Evolutionary conservation across 495 filamentous ascomycete genomes (phyloP), one percentile per base, ranked within the genome.

Genomic region (Penicillium flavigenum): DNA sequence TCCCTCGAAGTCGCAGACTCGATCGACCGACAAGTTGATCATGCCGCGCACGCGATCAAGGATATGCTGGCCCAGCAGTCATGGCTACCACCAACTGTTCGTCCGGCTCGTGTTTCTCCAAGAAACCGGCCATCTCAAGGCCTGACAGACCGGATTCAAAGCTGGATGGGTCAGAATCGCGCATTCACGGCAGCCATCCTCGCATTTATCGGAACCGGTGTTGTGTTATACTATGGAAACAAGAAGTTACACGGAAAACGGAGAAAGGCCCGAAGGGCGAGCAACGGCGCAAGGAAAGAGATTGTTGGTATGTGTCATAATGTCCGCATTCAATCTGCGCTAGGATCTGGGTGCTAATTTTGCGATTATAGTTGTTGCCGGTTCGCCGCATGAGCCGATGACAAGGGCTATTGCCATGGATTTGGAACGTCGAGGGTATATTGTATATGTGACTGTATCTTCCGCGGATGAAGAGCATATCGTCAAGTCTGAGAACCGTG

Each of bases 401-500:
- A 90, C 89, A 1, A 82, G 85, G 58, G 88, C 89, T 16, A 82
- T 98, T 55, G 83, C 90, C 2, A 66, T 89, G 27, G 95, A 98
- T 63, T 67, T 98, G 54, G 94, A 98, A 70, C 82, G 91, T 49
- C 83, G 92, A 49, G 95, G 95, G 14, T 98, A 96, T 66, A 89
- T 98, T 46, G 92, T 98, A 22, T 98, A 89, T 65, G 77, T 98
- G 48, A 88, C 94, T 0, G 91, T 90, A 58, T 86, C 81, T 56
- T 88, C 83, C 9, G 69, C 82, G 44, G 88, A 94, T 47, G 95
- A 98, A 59, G 95, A 98, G 62, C 80, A 88, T 14, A 71, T 86
- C 34, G 85, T 98, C 27, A 85, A 89, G 49, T 80, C 82, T 38
- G 82, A 95, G 65, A 81, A 87, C 17, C 79, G 91, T 52, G 78